Evolutionary conservation across 2,329 filamentous ascomycete species (phyloP).

Genomic region (Colletotrichum sp.): DNA sequence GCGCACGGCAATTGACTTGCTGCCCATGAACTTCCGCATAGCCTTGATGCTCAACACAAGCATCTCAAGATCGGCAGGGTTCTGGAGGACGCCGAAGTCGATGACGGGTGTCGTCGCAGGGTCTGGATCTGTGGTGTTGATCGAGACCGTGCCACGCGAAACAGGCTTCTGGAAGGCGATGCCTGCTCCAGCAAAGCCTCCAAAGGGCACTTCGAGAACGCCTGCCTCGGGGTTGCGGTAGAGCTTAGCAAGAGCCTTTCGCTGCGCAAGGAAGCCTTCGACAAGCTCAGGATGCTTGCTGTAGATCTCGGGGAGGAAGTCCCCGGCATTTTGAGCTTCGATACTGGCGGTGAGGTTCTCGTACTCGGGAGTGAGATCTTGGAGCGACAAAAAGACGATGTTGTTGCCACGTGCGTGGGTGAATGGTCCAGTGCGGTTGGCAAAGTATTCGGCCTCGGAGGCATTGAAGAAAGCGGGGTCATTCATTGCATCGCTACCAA

Average conservation of each 20-base stretch:
- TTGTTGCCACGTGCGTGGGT: slow-evolving; percentile 28
- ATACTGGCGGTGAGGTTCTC: slow-evolving; percentile 31
- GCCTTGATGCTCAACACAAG: slow-evolving; percentile 32
- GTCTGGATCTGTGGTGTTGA: slow-evolving; percentile 34
- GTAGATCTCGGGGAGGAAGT: slow-evolving; percentile 34
- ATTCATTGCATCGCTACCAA: slow-evolving; percentile 27
- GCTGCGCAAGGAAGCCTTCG: slow-evolving; percentile 42
- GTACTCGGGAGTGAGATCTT: slow-evolving; percentile 29
- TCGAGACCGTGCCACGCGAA: slow-evolving; percentile 42
- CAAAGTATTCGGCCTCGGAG: slow-evolving; percentile 34
- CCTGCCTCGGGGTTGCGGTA: slow-evolving; percentile 29
- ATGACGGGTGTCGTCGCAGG: slow-evolving; percentile 37
- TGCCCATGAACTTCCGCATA: slow-evolving; percentile 33
- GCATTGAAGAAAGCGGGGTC: slow-evolving; percentile 38
- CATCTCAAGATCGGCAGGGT: slow-evolving; percentile 41
- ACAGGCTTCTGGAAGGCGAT: slow-evolving; percentile 42
- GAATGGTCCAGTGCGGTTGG: slow-evolving; percentile 33
- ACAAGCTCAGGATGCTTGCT: slow-evolving; percentile 34
- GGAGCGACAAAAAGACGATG: slow-evolving; percentile 21
- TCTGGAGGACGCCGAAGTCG: slow-evolving; percentile 41
- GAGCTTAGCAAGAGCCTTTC: slow-evolving; percentile 31
- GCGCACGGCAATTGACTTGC: neutral
- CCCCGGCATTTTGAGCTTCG: slow-evolving; percentile 33
- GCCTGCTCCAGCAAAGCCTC: slow-evolving; percentile 29
- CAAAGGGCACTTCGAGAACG: slow-evolving; percentile 34